Evolutionary conservation across 768 basidiomycete genomes (phyloP).

Genomic region (Russula sp.): DNA sequence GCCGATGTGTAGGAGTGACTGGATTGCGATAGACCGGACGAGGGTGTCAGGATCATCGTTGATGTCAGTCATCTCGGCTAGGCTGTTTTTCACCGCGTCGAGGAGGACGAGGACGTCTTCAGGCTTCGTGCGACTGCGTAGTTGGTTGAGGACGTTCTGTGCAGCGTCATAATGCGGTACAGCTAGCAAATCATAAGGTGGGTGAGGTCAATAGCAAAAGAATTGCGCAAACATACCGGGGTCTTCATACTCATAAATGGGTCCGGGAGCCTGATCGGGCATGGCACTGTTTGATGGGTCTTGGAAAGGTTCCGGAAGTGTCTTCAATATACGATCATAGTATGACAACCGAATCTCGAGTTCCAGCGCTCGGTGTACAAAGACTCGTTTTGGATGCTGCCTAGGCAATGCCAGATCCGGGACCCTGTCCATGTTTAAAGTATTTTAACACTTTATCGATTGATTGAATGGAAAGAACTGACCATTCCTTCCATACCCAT

Average conservation of each 20-base stretch:
- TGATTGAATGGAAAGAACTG: slow-evolving; percentile 32
- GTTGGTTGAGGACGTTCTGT: slow-evolving; percentile 68
- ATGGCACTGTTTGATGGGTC: slow-evolving; percentile 59
- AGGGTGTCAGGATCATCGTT: slow-evolving; percentile 63
- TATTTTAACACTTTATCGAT: slow-evolving; percentile 8
- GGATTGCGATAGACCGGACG: slow-evolving; percentile 75
- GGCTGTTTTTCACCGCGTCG: slow-evolving; percentile 60
- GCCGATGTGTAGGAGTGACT: slow-evolving; percentile 88
- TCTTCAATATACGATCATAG: slow-evolving; percentile 87
- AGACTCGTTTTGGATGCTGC: slow-evolving; percentile 83
- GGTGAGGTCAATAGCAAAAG: not conserved
- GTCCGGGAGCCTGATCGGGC: slow-evolving; percentile 67
- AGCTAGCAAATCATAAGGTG: slow-evolving; percentile 41
- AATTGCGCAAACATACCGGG: slow-evolving; percentile 47
- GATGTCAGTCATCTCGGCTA: slow-evolving; percentile 59
- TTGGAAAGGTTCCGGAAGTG: slow-evolving; percentile 81
- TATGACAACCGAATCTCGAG: slow-evolving; percentile 90
- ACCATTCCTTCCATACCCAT: slow-evolving; percentile 99
- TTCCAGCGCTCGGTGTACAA: slow-evolving; percentile 83
- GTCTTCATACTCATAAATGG: slow-evolving; percentile 81
- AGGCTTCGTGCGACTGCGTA: slow-evolving; percentile 76
- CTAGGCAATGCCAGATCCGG: slow-evolving; percentile 71
- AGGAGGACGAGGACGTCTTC: slow-evolving; percentile 78
- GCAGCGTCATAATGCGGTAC: slow-evolving; percentile 80
- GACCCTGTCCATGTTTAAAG: slow-evolving; percentile 53